phyloP scores from a whole-genome alignment of 768 basidiomycete species.

The Amanita jacksonii region DNA sequence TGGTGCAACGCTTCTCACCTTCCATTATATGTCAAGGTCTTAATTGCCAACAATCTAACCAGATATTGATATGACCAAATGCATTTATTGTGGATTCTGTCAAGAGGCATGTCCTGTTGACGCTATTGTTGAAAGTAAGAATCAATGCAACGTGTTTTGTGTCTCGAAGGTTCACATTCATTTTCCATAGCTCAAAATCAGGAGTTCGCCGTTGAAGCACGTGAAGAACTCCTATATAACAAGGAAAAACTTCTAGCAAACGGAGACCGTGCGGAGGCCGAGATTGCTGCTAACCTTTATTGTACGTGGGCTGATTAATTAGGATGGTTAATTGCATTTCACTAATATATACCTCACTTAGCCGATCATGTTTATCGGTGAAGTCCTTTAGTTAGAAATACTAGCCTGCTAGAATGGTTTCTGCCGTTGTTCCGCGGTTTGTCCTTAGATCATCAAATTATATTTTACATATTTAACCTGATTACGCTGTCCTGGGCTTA shows the following conservation, averaged over 20 bases:
- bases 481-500: too few species aligned
- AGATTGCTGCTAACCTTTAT: constrained; percentile 91
- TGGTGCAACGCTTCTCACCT: constrained; percentile 36
- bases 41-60: background rate
- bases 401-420: too few species aligned
- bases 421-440: too few species aligned
- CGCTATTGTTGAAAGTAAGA: constrained; percentile 96
- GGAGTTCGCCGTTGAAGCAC: constrained; percentile 95
- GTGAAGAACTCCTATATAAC: constrained; percentile 97
- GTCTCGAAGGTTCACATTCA: constrained; percentile 8
- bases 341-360: constrained; percentile 23
- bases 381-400: constrained; percentile 7
- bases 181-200: constrained; percentile 77
- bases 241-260: constrained; percentile 97
- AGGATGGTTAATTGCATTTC: constrained; percentile 9
- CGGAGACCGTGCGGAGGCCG: constrained; percentile 93
- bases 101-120: constrained; percentile 99
- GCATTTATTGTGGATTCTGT: constrained; percentile 99
- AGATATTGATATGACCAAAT: constrained; percentile 99
- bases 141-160: constrained; percentile 1
- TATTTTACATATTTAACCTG: too few species aligned
- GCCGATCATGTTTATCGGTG: constrained; percentile 86
- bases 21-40: background rate
- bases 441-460: too few species aligned
- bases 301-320: constrained; percentile 27